Base-by-base conservation (phyloP, 1,284 basidiomycete species). In the Trichosporon ovoides region DNA sequence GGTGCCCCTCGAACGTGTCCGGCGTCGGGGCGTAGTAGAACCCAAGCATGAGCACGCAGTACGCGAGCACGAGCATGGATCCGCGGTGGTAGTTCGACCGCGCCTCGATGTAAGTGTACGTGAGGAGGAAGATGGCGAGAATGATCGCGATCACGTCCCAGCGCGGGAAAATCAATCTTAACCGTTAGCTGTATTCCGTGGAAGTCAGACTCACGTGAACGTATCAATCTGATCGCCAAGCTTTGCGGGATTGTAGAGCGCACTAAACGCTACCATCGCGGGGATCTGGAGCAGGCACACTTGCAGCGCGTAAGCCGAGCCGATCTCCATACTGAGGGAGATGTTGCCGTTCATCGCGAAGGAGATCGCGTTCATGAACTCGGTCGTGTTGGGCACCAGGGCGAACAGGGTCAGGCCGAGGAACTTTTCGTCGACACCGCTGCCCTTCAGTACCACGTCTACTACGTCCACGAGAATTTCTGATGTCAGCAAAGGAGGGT, bases 341-440 rank as follows among this genome's bases (percentile, higher is more conserved):
- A 99, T 98, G 75, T 98, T 98, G 14, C 90, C 95, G 70, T 96
- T 90, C 67, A 99, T 79, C 16, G 96, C 95, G 71, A 99, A 99
- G n/a, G 92, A 95, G 71, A 98, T 96, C 56, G 96, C 96, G 74
- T 98, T 98, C 95, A 98, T 98, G 75, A 99, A 98, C 78, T 99
- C 96, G 19, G 96, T 98, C 16, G 94, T 97, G 76, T 98, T 98
- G 11, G 96, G 96, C 0, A 98, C 94, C 33, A 99, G 83, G 2
- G 96, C 95, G 70, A 99, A 98, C 10, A 99, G 82, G 0, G 94
- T 98, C 58, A 98, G 83, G 48, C 96, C 96, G 33, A 99, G 82
- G 81, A 98, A 95, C 75, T 99, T 99, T 74, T 98, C 95, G 63
- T 96, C 91, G 38, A 98, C 89, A 0, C 91, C 91, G 0, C 91